These are phyloP conservation scores for Leishmania major DNA, from an alignment of 208 protist species.

Conservation along the genomic window DNA sequence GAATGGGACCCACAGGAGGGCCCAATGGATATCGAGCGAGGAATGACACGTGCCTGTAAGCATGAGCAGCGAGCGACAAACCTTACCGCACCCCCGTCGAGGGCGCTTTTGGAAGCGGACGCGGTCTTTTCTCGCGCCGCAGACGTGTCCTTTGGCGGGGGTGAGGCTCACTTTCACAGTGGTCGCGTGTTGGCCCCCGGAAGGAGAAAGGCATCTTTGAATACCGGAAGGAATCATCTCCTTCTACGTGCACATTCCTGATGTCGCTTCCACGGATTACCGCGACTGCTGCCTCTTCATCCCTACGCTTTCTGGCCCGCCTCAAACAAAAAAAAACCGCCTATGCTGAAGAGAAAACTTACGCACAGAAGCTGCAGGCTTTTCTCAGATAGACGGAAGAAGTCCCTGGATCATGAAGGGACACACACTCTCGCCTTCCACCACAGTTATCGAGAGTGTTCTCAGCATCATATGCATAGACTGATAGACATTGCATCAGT, in stretches of 20 bases:
- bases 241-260: neutral
- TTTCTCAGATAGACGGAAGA: neutral
- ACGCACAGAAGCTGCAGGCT: neutral
- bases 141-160: neutral
- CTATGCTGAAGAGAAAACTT: neutral
- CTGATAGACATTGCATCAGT: conserved; percentile 6
- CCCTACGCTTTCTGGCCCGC: neutral
- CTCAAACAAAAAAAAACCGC: neutral
- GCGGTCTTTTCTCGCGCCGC: neutral
- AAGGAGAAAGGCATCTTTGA: neutral
- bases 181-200: neutral
- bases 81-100: neutral
- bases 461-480: neutral
- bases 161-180: neutral
- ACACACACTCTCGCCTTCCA: neutral
- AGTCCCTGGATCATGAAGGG: neutral
- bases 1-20: neutral
- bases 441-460: neutral
- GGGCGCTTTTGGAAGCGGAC: neutral
- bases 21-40: neutral
- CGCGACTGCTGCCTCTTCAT: neutral
- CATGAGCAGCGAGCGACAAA: too few species aligned
- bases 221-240: neutral
- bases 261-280: neutral
- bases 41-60: neutral